These are phyloP conservation scores for Trametes villosa DNA, from an alignment of 768 basidiomycete species.

Conservation along the genomic window DNA sequence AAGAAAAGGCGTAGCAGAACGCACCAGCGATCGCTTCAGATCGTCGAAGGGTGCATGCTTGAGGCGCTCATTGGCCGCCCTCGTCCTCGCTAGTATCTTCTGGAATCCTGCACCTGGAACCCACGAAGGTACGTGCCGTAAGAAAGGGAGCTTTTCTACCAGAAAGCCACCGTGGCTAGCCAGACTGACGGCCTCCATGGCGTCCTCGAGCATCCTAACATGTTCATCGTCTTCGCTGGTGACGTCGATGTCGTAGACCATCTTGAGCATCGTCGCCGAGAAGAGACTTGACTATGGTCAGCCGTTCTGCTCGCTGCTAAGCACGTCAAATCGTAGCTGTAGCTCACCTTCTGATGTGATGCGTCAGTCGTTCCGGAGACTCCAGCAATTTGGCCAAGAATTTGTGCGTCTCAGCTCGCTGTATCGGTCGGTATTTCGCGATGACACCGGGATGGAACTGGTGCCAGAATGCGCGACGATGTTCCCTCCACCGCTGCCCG, in stretches of 20 bases:
- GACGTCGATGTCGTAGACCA: constrained; percentile 20
- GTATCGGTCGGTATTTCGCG: neutral
- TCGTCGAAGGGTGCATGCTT: neutral
- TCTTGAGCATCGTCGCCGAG: constrained; percentile 22
- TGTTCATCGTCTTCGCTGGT: constrained; percentile 8
- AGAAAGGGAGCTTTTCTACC: constrained; percentile 14
- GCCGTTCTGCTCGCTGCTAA: too few relatives aligned
- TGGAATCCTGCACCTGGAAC: constrained; percentile 32
- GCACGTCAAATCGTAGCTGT: neutral
- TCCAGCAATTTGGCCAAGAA: neutral
- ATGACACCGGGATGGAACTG: constrained; percentile 8
- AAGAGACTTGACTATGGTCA: neutral
- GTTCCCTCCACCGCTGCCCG: constrained; percentile 26
- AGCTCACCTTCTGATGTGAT: neutral
- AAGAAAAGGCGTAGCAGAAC: neutral
- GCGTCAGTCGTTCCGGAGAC: neutral
- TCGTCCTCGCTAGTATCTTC: neutral
- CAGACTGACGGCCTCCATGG: neutral
- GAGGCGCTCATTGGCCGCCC: neutral
- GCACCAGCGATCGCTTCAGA: neutral
- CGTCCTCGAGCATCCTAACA: neutral
- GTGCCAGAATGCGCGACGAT: constrained; percentile 24
- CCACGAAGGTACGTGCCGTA: constrained; percentile 31
- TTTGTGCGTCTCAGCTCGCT: neutral
- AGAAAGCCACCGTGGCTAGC: constrained; percentile 6